Evolutionary conservation across 2,329 filamentous ascomycete species (phyloP).

Genomic region (Botrytis hyacinthi): DNA sequence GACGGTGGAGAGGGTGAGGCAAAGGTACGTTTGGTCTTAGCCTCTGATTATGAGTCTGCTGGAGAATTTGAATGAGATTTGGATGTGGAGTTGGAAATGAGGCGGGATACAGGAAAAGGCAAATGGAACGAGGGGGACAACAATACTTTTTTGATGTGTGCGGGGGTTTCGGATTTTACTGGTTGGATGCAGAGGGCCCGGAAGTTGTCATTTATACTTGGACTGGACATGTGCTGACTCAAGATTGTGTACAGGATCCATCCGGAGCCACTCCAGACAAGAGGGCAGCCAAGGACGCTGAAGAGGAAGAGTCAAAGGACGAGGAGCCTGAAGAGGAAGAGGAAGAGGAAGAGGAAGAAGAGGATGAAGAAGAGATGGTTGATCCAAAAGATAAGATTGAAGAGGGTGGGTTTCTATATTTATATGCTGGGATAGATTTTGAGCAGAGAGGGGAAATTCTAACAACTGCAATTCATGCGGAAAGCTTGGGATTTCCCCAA

Average conservation of each 20-base stretch:
- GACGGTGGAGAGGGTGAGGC: constrained; percentile 44
- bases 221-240: not conserved
- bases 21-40: constrained; percentile 23
- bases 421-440: not conserved
- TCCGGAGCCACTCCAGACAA: constrained; percentile 24
- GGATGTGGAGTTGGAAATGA: not conserved
- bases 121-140: not conserved
- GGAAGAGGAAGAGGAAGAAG: constrained; percentile 51
- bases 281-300: constrained; percentile 41
- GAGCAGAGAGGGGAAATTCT: not conserved
- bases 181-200: not conserved
- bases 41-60: not conserved
- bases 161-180: constrained; percentile 4
- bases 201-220: not conserved
- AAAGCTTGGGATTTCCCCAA: not conserved
- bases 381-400: constrained; percentile 87
- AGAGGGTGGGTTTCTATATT: constrained; percentile 69
- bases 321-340: constrained; percentile 47
- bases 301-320: constrained; percentile 40
- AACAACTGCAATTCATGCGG: not conserved
- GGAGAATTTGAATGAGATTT: not conserved
- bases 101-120: not conserved
- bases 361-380: constrained; percentile 70
- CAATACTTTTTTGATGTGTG: not conserved
- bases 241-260: constrained; percentile 25